Percentiles rank a stretch among this genome's conserved stretches.
Evolutionary conservation across 2,329 filamentous ascomycete species (phyloP).

Genomic region (Penicillium brasilianum): DNA sequence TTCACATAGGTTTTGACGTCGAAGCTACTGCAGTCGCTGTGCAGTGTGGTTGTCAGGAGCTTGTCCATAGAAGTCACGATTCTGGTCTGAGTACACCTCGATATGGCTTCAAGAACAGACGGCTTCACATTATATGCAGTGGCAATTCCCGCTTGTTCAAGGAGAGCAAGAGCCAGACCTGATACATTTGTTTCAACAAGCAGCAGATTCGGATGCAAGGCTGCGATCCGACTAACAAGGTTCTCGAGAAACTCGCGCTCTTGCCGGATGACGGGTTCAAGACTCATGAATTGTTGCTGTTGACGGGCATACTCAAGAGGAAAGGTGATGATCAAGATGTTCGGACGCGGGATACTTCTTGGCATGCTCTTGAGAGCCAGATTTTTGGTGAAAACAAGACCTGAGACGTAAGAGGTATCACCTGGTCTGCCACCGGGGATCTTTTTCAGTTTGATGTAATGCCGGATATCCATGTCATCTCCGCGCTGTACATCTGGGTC

Average conservation of each 20-base stretch:
- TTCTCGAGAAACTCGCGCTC: slow-evolving; percentile 93
- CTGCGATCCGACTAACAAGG: slow-evolving; percentile 87
- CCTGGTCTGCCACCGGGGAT: slow-evolving; percentile 87
- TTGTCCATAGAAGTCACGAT: slow-evolving; percentile 96
- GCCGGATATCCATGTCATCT: slow-evolving; percentile 95
- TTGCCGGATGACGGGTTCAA: slow-evolving; percentile 95
- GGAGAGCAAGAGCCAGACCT: slow-evolving; percentile 83
- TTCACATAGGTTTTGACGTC: slow-evolving; percentile 96
- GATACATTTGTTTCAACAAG: slow-evolving; percentile 94
- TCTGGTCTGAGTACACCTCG: slow-evolving; percentile 86
- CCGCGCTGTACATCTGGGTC: slow-evolving; percentile 87
- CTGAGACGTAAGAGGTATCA: slow-evolving; percentile 95
- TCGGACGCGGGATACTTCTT: slow-evolving; percentile 78
- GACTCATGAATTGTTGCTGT: slow-evolving; percentile 94
- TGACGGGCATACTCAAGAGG: slow-evolving; percentile 95
- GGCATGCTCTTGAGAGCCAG: slow-evolving; percentile 96
- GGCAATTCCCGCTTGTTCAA: slow-evolving; percentile 86
- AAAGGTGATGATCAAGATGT: slow-evolving; percentile 91
- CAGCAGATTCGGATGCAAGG: slow-evolving; percentile 80
- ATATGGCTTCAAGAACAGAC: slow-evolving; percentile 92
- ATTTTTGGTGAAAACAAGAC: slow-evolving; percentile 97
- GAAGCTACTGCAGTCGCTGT: slow-evolving; percentile 82
- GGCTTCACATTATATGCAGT: slow-evolving; percentile 97
- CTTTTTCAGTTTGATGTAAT: slow-evolving; percentile 97
- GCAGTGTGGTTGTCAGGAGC: slow-evolving; percentile 74